Evolutionary conservation across 2,329 filamentous ascomycete genomes (phyloP).

Genomic region (Incumbomyces lentus): DNA sequence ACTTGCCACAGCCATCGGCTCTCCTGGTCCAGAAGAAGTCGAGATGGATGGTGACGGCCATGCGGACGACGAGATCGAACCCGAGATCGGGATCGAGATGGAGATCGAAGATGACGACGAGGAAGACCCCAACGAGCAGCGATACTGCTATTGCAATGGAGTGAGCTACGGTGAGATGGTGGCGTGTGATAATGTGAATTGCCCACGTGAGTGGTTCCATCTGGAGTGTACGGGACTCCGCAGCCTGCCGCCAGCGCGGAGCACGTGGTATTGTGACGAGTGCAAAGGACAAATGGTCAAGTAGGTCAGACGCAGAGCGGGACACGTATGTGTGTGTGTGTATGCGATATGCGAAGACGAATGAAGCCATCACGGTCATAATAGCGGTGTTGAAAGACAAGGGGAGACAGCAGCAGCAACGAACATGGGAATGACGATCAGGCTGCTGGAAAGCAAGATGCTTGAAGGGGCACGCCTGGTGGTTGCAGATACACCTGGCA

Average conservation of each 20-base stretch:
- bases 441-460: too few relatives aligned
- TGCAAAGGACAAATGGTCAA: conserved; percentile 53
- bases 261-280: conserved; percentile 74
- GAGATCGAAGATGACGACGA: conserved; percentile 42
- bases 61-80: conserved; percentile 33
- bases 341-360: too few relatives aligned
- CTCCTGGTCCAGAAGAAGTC: conserved; percentile 18
- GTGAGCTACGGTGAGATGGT: conserved; percentile 81
- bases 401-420: too few relatives aligned
- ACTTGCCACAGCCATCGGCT: conserved; percentile 7
- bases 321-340: too few relatives aligned
- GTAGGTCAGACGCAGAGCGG: not conserved
- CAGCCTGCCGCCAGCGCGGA: conserved; percentile 61
- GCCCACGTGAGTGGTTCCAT: conserved; percentile 73
- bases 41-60: conserved; percentile 25
- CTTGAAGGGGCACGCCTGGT: too few relatives aligned
- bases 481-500: too few relatives aligned
- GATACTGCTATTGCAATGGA: conserved; percentile 70
- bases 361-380: too few relatives aligned
- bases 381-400: too few relatives aligned
- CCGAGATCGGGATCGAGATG: not conserved
- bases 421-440: too few relatives aligned
- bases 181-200: conserved; percentile 64
- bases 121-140: conserved; percentile 57
- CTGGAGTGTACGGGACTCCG: conserved; percentile 70